Base-by-base conservation (phyloP, 306 rosid species). In the Cercis canadensis region DNA sequence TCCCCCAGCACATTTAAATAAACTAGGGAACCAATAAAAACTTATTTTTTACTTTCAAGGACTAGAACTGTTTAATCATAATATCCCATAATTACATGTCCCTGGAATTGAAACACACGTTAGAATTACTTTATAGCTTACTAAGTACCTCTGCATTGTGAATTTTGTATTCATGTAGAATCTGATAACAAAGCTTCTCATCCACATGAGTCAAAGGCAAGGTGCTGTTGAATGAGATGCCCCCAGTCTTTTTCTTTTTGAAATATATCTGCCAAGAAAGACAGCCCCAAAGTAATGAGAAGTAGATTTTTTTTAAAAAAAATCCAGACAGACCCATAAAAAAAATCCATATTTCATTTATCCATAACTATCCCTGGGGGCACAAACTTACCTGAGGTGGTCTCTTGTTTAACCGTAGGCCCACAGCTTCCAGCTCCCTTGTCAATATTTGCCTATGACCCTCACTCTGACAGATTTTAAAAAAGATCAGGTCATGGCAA, bases 361-460 rank as follows among this genome's bases (percentile, higher is more conserved):
- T 69, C 67, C 31, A 72, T 45, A 65, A 29, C 65, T 8, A 80
- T 51, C 59, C 45, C 45, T 56, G 51, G 40, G 37, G 21, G 40
- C 75, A 37, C 60, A 60, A 82, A 75, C 86, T 52, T 73, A 89
- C 99, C 65, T 91, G 99, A 75, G 99, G 99, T 31, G 97, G 99
- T 77, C 92, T 87, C 86, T 95, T 87, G 88, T 95, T 95, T 70
- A 95, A 74, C 62, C 99, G 96, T 76, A 95, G 76, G 70, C 99
- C 99, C 63, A 91, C 99, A 78, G 99, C 99, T 88, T 95, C 99
- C 79, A 95, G 87, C 87, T 95, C 99, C 83, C 19, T 87, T 16
- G 98, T 95, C 82, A 95, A 84, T 83, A 95, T 92, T 83, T 95
- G 99, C 57, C 99, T 87, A 83, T 95, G 99, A 64, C 99, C 97